These are phyloP conservation scores for Alternaria sp. DNA, from an alignment of 2,329 filamentous ascomycete species.

Conservation along the genomic window DNA sequence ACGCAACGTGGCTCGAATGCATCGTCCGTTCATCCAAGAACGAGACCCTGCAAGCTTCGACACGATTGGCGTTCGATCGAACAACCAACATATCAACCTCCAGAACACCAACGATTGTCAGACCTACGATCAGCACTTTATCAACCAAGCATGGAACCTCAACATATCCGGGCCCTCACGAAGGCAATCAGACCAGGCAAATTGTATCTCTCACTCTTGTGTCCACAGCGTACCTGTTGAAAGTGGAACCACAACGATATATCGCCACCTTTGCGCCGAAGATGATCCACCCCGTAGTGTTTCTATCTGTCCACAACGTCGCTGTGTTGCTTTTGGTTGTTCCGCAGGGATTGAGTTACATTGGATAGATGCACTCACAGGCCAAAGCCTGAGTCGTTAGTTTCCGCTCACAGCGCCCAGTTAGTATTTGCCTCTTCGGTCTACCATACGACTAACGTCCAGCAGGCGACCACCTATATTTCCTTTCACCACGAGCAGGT, in stretches of 20 bases:
- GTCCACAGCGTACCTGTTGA: conserved; percentile 39
- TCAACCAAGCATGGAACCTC: conserved; percentile 47
- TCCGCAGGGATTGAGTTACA: conserved; percentile 69
- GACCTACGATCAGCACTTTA: conserved; percentile 34
- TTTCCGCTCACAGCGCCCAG: conserved; percentile 64
- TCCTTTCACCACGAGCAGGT: conserved; percentile 63
- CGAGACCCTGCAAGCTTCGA: conserved; percentile 26
- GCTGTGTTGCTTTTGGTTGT: conserved; percentile 72
- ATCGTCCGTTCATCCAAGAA: conserved; percentile 10
- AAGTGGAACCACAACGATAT: conserved; percentile 52
- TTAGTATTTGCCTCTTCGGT: not conserved
- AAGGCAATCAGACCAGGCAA: not conserved
- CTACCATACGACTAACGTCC: not conserved
- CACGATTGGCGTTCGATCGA: conserved; percentile 40
- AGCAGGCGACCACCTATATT: conserved; percentile 63
- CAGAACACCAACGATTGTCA: conserved; percentile 32
- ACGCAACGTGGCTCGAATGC: conserved; percentile 4
- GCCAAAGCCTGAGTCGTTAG: conserved; percentile 63
- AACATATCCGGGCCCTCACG: conserved; percentile 25
- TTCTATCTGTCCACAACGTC: conserved; percentile 70
- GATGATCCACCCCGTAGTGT: conserved; percentile 72
- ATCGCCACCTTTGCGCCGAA: conserved; percentile 64
- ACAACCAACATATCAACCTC: conserved; percentile 35
- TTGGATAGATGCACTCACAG: conserved; percentile 62
- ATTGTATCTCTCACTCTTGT: conserved; percentile 2